phyloP scores from a whole-genome alignment of 2,329 filamentous ascomycete species.

The Bipolaris victoriae region DNA sequence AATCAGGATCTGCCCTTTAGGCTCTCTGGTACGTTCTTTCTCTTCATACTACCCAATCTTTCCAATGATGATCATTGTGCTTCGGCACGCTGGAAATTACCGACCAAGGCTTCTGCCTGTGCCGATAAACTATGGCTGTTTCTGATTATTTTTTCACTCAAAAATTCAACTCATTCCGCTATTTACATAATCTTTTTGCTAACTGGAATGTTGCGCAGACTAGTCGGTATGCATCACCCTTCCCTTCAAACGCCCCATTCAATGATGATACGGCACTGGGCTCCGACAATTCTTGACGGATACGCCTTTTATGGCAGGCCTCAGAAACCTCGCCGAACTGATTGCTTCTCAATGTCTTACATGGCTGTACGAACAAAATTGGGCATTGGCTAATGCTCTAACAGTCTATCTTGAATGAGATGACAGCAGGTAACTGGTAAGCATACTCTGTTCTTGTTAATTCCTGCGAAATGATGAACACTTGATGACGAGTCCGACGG shows the following conservation, averaged over 20 bases:
- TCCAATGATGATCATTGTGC: constrained; percentile 51
- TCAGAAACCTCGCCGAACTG: constrained; percentile 99
- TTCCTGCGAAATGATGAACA: constrained; percentile 54
- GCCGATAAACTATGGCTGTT: constrained; percentile 52
- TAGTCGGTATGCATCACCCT: constrained; percentile 35
- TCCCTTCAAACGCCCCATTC: constrained; percentile 25
- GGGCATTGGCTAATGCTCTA: constrained; percentile 17
- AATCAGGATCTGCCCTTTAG: neutral
- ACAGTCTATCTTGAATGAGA: neutral
- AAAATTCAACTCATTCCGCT: constrained; percentile 13
- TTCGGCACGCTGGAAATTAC: constrained; percentile 55
- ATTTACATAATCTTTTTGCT: constrained; percentile 20
- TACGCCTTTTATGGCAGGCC: constrained; percentile 90
- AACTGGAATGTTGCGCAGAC: constrained; percentile 10
- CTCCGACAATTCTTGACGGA: constrained; percentile 87
- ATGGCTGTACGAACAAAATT: constrained; percentile 1
- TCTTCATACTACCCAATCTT: neutral
- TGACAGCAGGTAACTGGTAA: constrained; percentile 17
- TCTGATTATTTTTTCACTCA: constrained; percentile 39
- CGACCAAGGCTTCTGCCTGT: constrained; percentile 50
- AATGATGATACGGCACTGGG: constrained; percentile 96
- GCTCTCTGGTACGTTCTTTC: constrained; percentile 9
- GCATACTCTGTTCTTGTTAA: constrained; percentile 16
- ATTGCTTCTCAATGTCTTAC: constrained; percentile 50
- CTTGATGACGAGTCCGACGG: constrained; percentile 81